These are phyloP conservation scores for Rhynchospora breviuscula DNA, from an alignment of 176 grass and related monocot species.

Conservation along the genomic window DNA sequence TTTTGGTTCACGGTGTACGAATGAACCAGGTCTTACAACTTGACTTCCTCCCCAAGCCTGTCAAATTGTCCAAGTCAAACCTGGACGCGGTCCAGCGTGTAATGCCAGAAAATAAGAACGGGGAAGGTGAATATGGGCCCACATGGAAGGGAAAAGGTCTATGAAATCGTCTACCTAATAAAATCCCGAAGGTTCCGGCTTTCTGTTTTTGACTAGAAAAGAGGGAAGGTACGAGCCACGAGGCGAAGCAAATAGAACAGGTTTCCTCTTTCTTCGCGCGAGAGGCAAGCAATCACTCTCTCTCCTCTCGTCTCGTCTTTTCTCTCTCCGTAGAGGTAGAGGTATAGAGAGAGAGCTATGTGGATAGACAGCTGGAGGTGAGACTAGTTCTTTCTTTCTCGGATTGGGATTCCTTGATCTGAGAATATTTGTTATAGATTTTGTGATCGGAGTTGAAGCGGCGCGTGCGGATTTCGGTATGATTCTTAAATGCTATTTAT, in stretches of 20 bases:
- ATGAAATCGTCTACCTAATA: background rate
- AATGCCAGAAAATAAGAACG: background rate
- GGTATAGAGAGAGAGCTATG: background rate
- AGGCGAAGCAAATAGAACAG: background rate
- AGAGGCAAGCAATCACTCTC: conserved; percentile 11
- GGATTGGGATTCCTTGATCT: background rate
- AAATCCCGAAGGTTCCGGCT: background rate
- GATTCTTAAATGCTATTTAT: background rate
- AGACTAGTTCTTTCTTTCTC: background rate
- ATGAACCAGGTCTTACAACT: background rate
- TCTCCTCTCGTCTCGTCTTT: background rate
- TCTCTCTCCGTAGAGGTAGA: background rate
- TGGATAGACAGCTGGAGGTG: background rate
- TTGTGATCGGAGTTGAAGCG: background rate
- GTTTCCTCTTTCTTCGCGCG: conserved; percentile 12
- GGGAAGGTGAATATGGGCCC: background rate
- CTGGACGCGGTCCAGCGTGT: background rate
- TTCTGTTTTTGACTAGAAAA: background rate
- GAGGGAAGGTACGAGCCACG: background rate
- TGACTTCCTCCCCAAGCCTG: background rate
- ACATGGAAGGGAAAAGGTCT: background rate
- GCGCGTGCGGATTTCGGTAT: conserved; percentile 5
- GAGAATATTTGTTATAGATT: background rate
- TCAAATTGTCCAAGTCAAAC: background rate
- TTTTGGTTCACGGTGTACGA: background rate